A percentile compares a stretch with the other conserved stretches of the same genome.
These are phyloP conservation scores for Boletus vermiculosoides DNA, from an alignment of 768 basidiomycete species.

Conservation along the genomic window DNA sequence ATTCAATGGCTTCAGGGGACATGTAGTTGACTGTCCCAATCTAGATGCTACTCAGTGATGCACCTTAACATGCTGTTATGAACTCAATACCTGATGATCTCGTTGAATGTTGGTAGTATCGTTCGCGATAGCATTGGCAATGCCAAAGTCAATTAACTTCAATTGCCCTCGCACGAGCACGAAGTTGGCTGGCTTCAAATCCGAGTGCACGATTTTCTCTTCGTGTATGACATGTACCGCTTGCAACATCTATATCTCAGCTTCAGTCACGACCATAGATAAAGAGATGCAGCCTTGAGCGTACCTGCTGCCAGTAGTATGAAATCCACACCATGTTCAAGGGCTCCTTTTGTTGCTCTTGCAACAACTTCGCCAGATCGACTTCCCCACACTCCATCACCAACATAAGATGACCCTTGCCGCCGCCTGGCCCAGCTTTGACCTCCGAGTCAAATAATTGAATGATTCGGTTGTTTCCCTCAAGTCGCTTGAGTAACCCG, in stretches of 20 bases:
- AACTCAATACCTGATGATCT: conserved; percentile 75
- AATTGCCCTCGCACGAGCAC: conserved; percentile 92
- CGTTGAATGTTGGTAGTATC: conserved; percentile 98
- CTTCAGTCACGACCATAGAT: background rate
- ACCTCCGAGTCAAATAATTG: conserved; percentile 89
- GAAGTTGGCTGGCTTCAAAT: conserved; percentile 98
- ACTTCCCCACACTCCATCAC: conserved; percentile 98
- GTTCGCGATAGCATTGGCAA: conserved; percentile 97
- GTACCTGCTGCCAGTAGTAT: conserved; percentile 95
- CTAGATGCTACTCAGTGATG: conserved; percentile 37
- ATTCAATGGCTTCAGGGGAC: conserved; percentile 95
- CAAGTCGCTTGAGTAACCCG: conserved; percentile 85
- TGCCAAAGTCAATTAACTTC: conserved; percentile 99
- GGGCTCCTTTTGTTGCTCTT: conserved; percentile 79
- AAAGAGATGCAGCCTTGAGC: conserved; percentile 14
- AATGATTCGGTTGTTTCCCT: conserved; percentile 91
- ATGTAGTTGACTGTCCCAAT: conserved; percentile 98
- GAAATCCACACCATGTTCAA: conserved; percentile 93
- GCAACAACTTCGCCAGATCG: conserved; percentile 80
- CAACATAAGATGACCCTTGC: conserved; percentile 73
- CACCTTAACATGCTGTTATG: background rate
- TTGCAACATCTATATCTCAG: conserved; percentile 77
- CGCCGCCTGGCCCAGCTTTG: conserved; percentile 58
- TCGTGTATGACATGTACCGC: conserved; percentile 98
- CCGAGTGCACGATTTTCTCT: conserved; percentile 98